Evolutionary conservation across 2,329 filamentous ascomycete genomes (phyloP).

Genomic region (Corniculantispora saksenae): DNA sequence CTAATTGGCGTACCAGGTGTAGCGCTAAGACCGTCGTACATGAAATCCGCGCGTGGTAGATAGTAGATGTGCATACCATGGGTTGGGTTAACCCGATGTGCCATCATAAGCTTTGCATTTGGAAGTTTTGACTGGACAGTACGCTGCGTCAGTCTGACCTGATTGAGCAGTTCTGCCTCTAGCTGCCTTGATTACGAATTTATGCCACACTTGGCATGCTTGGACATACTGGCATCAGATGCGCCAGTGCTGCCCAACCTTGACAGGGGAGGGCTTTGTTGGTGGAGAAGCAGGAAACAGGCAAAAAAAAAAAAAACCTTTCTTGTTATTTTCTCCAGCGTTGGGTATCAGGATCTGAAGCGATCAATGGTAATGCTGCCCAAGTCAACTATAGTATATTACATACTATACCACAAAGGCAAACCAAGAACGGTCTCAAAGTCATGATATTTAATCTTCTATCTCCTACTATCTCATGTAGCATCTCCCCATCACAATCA

Average conservation of each 20-base stretch:
- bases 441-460: too few species aligned
- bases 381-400: too few species aligned
- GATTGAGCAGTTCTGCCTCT: neutral
- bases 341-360: neutral
- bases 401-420: too few species aligned
- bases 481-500: conserved; percentile 32
- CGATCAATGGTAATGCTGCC: too few species aligned
- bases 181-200: neutral
- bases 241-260: neutral
- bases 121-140: neutral
- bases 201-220: neutral
- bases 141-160: neutral
- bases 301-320: neutral
- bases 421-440: too few species aligned
- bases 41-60: neutral
- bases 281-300: neutral
- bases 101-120: neutral
- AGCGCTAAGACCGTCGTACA: neutral
- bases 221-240: neutral
- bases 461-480: neutral
- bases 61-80: neutral
- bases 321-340: neutral
- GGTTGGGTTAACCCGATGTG: neutral
- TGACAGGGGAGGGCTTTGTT: neutral
- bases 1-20: neutral